Percentiles rank a stretch among this genome's conserved stretches.
phyloP scores from a whole-genome alignment of 2,329 filamentous ascomycete genomes.

The Apiospora koreana region DNA sequence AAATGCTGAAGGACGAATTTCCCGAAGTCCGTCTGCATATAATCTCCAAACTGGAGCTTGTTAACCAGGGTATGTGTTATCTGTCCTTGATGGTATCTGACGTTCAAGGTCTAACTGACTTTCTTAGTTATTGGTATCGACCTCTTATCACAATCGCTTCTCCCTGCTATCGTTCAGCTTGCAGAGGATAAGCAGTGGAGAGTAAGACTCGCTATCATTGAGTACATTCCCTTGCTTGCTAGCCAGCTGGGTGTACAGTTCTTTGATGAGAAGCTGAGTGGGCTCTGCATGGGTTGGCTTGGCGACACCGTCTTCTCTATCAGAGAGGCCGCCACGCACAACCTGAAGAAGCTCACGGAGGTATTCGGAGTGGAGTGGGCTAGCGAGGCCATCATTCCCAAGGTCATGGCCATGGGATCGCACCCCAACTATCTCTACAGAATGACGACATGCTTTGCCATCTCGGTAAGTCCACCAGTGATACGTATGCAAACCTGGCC shows the following conservation, averaged over 20 bases:
- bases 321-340: constrained; percentile 93
- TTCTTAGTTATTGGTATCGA: constrained; percentile 90
- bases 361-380: constrained; percentile 99
- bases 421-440: constrained; percentile 99
- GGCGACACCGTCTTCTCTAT: constrained; percentile 99
- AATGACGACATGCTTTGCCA: constrained; percentile 99
- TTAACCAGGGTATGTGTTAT: constrained; percentile 77
- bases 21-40: constrained; percentile 98
- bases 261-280: constrained; percentile 96
- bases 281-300: constrained; percentile 96
- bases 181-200: constrained; percentile 99
- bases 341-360: constrained; percentile 97
- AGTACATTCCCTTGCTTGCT: constrained; percentile 96
- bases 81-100: neutral
- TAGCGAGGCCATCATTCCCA: constrained; percentile 93
- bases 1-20: constrained; percentile 99
- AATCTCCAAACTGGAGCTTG: constrained; percentile 98
- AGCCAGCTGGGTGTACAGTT: constrained; percentile 96
- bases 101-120: neutral
- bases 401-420: constrained; percentile 97
- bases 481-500: neutral
- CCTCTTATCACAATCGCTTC: constrained; percentile 89
- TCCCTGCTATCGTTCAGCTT: constrained; percentile 95
- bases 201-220: constrained; percentile 95
- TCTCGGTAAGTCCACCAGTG: constrained; percentile 70